These are phyloP conservation scores for Pichia thaimueangensis DNA, from an alignment of 805 yeast genomes.

Conservation along the genomic window DNA sequence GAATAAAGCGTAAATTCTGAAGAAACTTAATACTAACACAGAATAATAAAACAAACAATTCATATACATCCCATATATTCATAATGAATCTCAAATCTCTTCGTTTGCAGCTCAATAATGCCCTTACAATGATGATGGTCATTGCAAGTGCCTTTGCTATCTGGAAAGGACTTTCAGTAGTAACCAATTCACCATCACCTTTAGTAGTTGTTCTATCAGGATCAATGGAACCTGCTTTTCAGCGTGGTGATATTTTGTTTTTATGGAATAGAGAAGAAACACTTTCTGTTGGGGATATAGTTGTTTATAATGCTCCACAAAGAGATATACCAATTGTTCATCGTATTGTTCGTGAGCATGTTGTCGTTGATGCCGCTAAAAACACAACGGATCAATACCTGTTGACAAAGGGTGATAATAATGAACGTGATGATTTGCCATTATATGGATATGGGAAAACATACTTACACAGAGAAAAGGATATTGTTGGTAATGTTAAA, in stretches of 20 bases:
- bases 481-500: conserved; percentile 86
- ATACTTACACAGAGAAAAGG: conserved; percentile 70
- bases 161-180: conserved; percentile 77
- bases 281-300: conserved; percentile 83
- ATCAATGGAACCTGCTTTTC: conserved; percentile 99
- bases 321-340: conserved; percentile 94
- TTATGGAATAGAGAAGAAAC: conserved; percentile 76
- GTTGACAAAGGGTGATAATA: conserved; percentile 94
- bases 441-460: conserved; percentile 70
- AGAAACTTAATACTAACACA: too few species aligned
- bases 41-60: too few species aligned
- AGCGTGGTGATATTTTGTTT: conserved; percentile 90
- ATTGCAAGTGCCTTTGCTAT: conserved; percentile 85
- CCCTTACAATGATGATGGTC: conserved; percentile 68
- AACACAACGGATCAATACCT: conserved; percentile 44
- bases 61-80: too few species aligned
- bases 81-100: conserved; percentile 26
- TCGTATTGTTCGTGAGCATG: conserved; percentile 85
- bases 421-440: conserved; percentile 84
- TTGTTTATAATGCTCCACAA: conserved; percentile 78
- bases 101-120: conserved; percentile 32
- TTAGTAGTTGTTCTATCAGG: conserved; percentile 96
- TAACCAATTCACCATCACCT: conserved; percentile 83
- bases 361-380: conserved; percentile 21
- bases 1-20: too few species aligned